Evolutionary conservation across 2,329 filamentous ascomycete species (phyloP), one percentile per base, ranked within the genome.

Genomic region (Penicillium aurantiogriseum): DNA sequence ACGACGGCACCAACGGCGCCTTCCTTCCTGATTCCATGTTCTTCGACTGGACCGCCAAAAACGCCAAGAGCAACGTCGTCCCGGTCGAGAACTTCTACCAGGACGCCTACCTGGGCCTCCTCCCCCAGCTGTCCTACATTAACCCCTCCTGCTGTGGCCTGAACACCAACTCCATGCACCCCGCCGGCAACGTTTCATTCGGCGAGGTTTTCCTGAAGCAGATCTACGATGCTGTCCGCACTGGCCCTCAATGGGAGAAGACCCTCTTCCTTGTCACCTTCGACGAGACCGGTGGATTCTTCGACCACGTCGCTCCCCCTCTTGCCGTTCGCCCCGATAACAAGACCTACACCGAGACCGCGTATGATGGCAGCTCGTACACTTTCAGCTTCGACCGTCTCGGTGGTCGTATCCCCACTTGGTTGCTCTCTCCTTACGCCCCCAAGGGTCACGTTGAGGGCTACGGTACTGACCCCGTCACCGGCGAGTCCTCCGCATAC

Each of bases 251-350:
- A 53, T 75, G 72, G 72, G 66, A 75, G 10, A 66, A 72, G 55
- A 71, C 71, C 38, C 64, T 74, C 13, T 64, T 73, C 19, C 56
- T 75, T 21, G 50, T 75, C 45, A 73, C 70, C 49, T 75, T 69
- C 58, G 72, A 74, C 39, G 72, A 75, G 65, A 71, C 69, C 2
- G 71, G 72, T 56, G 72, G 72, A 38, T 75, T 74, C 67, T 71
- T 64, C 61, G 72, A 75, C 65, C 72, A 75, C 62, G 69, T 75
- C 21, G 59, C 64, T 35, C 67, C 72, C 19, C 71, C 70, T n/a
- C 62, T 67, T 31, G 71, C 69, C 25, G 64, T 70, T 13, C 67
- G 70, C 43, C 69, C 72, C 0, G 74, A 76, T 36, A 56, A 70
- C 59, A 61, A 74, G 56, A 69, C 66, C 19, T 73, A 72, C 59